Conservation (phyloP, 345 rosid genomes). For the Lagerstroemia speciosa region DNA sequence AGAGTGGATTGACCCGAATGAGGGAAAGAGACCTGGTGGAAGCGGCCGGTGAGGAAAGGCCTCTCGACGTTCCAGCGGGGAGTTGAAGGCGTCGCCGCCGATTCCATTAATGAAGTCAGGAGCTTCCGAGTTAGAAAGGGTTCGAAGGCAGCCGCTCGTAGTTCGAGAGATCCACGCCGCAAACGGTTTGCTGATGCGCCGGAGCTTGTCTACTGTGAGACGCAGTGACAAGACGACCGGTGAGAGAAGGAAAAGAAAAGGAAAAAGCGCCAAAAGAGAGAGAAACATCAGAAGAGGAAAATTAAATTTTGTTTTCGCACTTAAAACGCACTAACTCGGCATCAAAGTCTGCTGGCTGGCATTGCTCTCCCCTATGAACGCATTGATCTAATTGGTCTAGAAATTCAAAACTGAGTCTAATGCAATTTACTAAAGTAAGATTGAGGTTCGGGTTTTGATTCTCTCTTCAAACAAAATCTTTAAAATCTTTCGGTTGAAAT, state of each 20-base stretch:
- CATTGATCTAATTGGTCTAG: no score
- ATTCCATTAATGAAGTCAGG: neutral
- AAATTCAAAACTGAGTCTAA: no score
- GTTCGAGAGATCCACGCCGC: neutral
- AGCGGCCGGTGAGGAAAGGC: slow-evolving; percentile 88
- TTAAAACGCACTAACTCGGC: no score
- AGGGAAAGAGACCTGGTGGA: slow-evolving; percentile 42
- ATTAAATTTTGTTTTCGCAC: no score
- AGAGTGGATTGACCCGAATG: neutral
- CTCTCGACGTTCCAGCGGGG: slow-evolving; percentile 93
- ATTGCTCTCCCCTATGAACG: no score
- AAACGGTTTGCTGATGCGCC: neutral
- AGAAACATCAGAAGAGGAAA: neutral
- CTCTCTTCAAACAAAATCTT: no score
- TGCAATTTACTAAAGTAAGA: no score
- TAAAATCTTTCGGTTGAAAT: no score
- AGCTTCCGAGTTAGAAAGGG: neutral
- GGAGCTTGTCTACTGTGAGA: neutral
- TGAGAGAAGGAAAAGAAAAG: neutral
- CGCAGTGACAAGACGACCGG: neutral
- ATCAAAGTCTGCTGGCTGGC: no score
- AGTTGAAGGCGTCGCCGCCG: slow-evolving; percentile 48
- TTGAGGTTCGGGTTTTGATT: no score
- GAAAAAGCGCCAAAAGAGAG: neutral
- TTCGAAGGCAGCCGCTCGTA: neutral